Base-by-base conservation (phyloP, 2,329 filamentous ascomycete species). In the Colletotrichum salicis region DNA sequence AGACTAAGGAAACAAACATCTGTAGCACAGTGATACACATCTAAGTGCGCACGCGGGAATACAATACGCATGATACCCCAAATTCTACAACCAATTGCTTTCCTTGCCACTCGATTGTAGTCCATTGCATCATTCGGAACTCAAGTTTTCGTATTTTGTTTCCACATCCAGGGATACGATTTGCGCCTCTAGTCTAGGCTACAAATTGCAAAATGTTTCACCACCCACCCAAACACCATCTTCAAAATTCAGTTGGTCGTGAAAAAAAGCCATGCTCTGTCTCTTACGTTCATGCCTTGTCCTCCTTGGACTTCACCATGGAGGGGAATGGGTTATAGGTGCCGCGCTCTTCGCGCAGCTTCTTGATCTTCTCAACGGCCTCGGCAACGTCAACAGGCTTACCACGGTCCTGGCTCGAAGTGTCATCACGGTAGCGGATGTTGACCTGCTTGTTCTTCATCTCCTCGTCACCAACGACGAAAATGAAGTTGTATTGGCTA, bases 371-470 rank as follows among this genome's bases (percentile, higher is more conserved):
- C 75, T 87, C 83, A 56, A 91, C 81, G 6, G 88, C 89, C 76
- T 89, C 87, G 54, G 88, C 82, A 63, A 91, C 80, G 24, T 86
- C 82, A 60, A 91, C 82, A 56, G 90, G 85, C 78, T 89, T 89
- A 75, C 89, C 89, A 78, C 89, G 87, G 76, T 86, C 86, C 81
- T 92, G 89, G 64, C 86, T 89, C 66, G 86, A 86, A 61, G 88
- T 88, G 80, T 91, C 89, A 76, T 91, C 89, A 75, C 89, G 86
- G 82, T 90, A 90, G 69, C 90, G 87, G 71, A 91, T 88, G 79
- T 90, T 91, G 78, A 92, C 87, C 73, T 89, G 86, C 76, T 88
- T 84, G 63, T 86, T 88, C 75, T 87, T 85, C 82, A 86, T 87
- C 81, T 91, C 90, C 78, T 90, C 86, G 73, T 88, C 89, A 68